Percentiles rank a stretch among this genome's conserved stretches.
phyloP scores from a whole-genome alignment of 495 filamentous ascomycete species.

The Lasiosphaeria ovina region DNA sequence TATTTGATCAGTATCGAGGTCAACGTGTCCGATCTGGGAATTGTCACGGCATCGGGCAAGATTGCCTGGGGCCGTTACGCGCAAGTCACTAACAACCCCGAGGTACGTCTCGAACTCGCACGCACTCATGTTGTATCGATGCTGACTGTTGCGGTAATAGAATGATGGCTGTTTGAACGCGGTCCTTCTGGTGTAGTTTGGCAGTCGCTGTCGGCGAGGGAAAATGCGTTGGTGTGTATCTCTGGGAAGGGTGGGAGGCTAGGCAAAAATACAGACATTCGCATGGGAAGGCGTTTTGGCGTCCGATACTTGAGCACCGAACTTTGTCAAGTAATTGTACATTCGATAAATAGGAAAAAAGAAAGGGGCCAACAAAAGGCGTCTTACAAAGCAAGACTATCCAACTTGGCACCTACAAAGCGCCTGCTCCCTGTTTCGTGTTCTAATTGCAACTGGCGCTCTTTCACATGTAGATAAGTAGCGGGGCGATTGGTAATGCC shows the following conservation, averaged over 20 bases:
- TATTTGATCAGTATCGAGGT: slow-evolving; percentile 63
- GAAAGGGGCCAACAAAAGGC: neutral
- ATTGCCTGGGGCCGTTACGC: slow-evolving; percentile 84
- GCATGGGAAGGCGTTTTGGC: slow-evolving; percentile 31
- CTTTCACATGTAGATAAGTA: no score
- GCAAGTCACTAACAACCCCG: slow-evolving; percentile 66
- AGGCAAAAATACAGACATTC: slow-evolving; percentile 1
- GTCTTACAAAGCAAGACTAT: no score
- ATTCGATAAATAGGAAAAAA: neutral
- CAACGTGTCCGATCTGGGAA: slow-evolving; percentile 88
- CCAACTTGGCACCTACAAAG: no score
- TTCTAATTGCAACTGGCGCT: no score
- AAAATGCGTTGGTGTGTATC: neutral
- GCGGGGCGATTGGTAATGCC: no score
- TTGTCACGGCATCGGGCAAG: slow-evolving; percentile 91
- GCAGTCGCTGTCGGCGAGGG: neutral
- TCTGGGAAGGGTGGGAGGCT: neutral
- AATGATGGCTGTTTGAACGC: slow-evolving; percentile 48
- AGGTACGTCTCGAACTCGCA: slow-evolving; percentile 36
- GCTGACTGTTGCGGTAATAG: slow-evolving; percentile 12
- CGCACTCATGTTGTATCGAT: neutral
- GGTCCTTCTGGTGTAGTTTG: slow-evolving; percentile 39
- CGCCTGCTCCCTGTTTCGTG: no score
- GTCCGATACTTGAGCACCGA: slow-evolving; percentile 6
- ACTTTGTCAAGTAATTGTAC: neutral